Evolutionary conservation across 768 basidiomycete species (phyloP), one percentile per base, ranked within the genome.

Genomic region (Trametes meyenii): DNA sequence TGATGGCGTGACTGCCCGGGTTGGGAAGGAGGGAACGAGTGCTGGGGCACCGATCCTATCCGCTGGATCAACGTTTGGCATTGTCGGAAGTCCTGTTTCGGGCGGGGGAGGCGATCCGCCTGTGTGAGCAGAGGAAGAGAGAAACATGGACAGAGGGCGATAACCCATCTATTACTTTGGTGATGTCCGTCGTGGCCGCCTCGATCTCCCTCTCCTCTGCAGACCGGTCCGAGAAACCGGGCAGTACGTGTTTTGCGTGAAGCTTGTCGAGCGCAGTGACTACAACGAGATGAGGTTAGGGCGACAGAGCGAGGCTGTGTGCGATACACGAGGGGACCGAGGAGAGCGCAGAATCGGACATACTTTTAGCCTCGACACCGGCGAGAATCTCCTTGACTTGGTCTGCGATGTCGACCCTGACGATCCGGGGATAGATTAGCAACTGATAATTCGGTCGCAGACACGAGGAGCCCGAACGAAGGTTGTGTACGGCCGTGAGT

Each of bases 121-220:
- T 35, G 44, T 23, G 57, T 59, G 43, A 65, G 62, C 46, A 21
- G 26, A 5, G n/a, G 44, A 16, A 3, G 14, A n/a, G 45, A 11
- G 38, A 45, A 12, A 60, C 42, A 50, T 40, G 29, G 29, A 3
- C 29, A 33, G 29, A 42, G 53, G 23, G 21, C 60, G 60, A 58
- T 55, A 50, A 35, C 33, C 36, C 46, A 59, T 63, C 58, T 45
- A 77, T 66, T 71, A 94, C 96, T 68, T 88, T 84, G 49, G 96
- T 99, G 74, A 99, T 92, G 68, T 92, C 88, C 40, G 82, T 85
- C 3, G 96, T 96, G 50, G 90, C 80, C 21, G 81, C 74, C 71
- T 97, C 92, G 62, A 99, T 99, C 73, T 98, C 96, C 62, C 87
- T 83, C 76, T 98, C 96, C 77, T 99, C 96, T 4, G 87, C 87